phyloP scores from a whole-genome alignment of 805 yeast genomes.

The Ogataea trehalophila region DNA sequence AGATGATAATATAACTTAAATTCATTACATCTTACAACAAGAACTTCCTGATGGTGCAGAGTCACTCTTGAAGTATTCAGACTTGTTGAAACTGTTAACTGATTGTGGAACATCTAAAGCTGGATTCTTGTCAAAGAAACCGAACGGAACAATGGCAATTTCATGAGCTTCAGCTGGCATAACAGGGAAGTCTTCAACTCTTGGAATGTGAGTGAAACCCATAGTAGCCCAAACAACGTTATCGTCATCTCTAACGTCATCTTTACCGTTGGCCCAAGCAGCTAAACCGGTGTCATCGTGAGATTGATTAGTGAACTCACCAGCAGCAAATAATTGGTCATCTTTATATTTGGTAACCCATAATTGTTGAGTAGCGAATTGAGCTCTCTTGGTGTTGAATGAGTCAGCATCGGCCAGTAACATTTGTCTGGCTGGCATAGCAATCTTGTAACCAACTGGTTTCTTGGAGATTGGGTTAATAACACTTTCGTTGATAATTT shows the following conservation, averaged over 20 bases:
- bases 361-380: conserved; percentile 69
- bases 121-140: conserved; percentile 75
- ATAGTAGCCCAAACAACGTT: conserved; percentile 78
- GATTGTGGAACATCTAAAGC: conserved; percentile 76
- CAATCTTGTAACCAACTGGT: conserved; percentile 74
- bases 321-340: conserved; percentile 71
- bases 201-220: conserved; percentile 78
- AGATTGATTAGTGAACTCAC: conserved; percentile 84
- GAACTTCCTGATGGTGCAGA: conserved; percentile 20
- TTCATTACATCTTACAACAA: conserved; percentile 22
- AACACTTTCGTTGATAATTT: conserved; percentile 68
- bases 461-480: conserved; percentile 64
- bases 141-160: conserved; percentile 62
- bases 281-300: conserved; percentile 67
- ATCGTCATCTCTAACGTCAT: conserved; percentile 68
- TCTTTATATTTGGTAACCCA: conserved; percentile 82
- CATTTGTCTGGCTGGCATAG: conserved; percentile 75
- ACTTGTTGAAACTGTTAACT: conserved; percentile 61
- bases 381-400: conserved; percentile 67
- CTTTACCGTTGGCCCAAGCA: conserved; percentile 64
- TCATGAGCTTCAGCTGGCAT: conserved; percentile 81
- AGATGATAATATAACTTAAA: background rate
- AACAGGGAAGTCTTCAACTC: conserved; percentile 84
- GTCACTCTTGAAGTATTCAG: conserved; percentile 34
- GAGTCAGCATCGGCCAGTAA: conserved; percentile 61